Evolutionary conservation across 208 protist species (phyloP).

Genomic region (Trypanosoma avium): DNA sequence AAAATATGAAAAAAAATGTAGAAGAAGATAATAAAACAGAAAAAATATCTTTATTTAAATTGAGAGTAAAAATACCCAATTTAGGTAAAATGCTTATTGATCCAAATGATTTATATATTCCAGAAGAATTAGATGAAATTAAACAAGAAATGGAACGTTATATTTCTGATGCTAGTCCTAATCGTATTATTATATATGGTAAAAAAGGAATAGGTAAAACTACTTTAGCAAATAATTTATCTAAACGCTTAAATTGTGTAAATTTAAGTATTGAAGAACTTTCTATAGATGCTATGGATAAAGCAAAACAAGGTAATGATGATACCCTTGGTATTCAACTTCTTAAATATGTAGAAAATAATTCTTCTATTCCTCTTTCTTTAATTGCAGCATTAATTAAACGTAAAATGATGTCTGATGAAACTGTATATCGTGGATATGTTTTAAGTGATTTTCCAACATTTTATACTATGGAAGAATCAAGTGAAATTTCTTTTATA

Average conservation of each 20-base stretch:
- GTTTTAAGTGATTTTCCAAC: conserved; percentile 69
- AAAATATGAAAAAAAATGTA: conserved; percentile 5
- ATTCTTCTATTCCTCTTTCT: conserved; percentile 41
- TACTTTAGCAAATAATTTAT: conserved; percentile 39
- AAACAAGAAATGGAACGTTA: conserved; percentile 42
- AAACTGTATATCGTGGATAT: conserved; percentile 64
- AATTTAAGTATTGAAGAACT: conserved; percentile 72
- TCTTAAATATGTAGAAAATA: conserved; percentile 24
- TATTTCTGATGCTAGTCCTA: conserved; percentile 32
- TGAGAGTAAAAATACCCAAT: too few species aligned
- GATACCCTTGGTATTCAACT: conserved; percentile 42
- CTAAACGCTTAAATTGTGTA: conserved; percentile 53
- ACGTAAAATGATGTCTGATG: conserved; percentile 30
- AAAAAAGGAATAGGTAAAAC: conserved; percentile 55
- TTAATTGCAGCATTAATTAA: conserved; percentile 54
- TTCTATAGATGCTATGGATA: conserved; percentile 27
- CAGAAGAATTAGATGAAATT: conserved; percentile 56
- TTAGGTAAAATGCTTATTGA: conserved; percentile 40
- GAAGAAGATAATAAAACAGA: not conserved
- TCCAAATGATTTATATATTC: conserved; percentile 58
- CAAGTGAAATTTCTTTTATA: conserved; percentile 29
- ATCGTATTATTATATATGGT: conserved; percentile 71
- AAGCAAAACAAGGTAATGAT: not conserved
- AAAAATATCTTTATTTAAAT: conserved; percentile 41
- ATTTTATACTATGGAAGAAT: conserved; percentile 7